Conservation (phyloP, 768 basidiomycete genomes). For the Roridomyces roridus region DNA sequence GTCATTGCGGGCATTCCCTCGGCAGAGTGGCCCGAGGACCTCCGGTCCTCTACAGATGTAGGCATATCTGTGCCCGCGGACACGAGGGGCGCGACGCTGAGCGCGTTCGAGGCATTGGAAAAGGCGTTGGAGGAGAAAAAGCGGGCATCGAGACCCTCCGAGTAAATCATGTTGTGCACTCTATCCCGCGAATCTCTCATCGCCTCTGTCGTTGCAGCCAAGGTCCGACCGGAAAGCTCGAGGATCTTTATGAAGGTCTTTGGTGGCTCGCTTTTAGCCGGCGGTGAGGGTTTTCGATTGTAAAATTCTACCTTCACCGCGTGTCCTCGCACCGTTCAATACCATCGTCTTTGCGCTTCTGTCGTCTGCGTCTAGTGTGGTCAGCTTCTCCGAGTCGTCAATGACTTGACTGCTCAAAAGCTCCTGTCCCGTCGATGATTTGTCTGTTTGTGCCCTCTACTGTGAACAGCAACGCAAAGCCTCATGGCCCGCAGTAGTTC, state of each 20-base stretch:
- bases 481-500: too few species aligned
- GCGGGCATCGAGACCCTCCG: not conserved
- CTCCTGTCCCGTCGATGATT: too few species aligned
- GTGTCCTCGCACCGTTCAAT: too few species aligned
- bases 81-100: constrained; percentile 47
- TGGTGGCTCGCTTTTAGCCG: constrained; percentile 37
- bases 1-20: constrained; percentile 53
- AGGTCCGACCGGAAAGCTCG: constrained; percentile 13
- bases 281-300: not conserved
- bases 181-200: not conserved
- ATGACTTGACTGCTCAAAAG: too few species aligned
- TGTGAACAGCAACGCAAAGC: too few species aligned
- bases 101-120: constrained; percentile 79
- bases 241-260: constrained; percentile 43
- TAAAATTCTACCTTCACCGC: too few species aligned
- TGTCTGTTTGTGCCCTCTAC: too few species aligned
- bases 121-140: constrained; percentile 56
- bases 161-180: constrained; percentile 2
- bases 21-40: constrained; percentile 66
- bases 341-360: too few species aligned
- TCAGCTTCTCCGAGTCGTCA: too few species aligned
- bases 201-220: not conserved
- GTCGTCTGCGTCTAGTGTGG: too few species aligned
- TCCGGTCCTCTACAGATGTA: constrained; percentile 36
- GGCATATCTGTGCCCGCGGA: constrained; percentile 27